These are phyloP conservation scores for Canavalia ensiformis DNA, from an alignment of 306 rosid species.

Conservation along the genomic window DNA sequence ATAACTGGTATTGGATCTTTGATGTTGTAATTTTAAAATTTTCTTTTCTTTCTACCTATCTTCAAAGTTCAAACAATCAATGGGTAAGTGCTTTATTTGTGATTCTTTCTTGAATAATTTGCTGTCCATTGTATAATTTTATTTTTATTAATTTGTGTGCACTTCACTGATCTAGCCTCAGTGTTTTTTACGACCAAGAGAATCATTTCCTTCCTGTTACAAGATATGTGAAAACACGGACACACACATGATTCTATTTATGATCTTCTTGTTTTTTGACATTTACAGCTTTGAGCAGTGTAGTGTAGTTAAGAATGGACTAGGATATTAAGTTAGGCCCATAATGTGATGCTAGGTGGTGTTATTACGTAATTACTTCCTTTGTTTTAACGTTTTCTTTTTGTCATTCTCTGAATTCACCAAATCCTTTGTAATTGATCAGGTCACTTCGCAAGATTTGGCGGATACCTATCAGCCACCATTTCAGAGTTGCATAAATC, in stretches of 20 bases:
- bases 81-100: background rate
- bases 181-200: background rate
- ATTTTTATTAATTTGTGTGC: background rate
- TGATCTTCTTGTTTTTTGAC: background rate
- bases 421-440: background rate
- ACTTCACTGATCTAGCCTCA: background rate
- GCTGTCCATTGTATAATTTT: background rate
- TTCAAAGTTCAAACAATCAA: background rate
- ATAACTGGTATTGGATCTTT: background rate
- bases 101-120: background rate
- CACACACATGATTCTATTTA: background rate
- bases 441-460: constrained; percentile 87
- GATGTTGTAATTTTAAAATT: too few species aligned
- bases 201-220: background rate
- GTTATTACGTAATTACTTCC: background rate
- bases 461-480: constrained; percentile 95
- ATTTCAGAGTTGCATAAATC: constrained; percentile 73
- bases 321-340: constrained; percentile 2
- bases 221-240: constrained; percentile 12
- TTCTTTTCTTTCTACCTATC: background rate
- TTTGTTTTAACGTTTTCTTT: background rate
- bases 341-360: background rate
- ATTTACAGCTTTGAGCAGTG: background rate
- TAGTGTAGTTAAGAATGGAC: background rate
- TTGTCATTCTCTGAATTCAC: background rate